Evolutionary conservation across 1,284 basidiomycete species (phyloP).

Genomic region (Ceratobasidium sp.): DNA sequence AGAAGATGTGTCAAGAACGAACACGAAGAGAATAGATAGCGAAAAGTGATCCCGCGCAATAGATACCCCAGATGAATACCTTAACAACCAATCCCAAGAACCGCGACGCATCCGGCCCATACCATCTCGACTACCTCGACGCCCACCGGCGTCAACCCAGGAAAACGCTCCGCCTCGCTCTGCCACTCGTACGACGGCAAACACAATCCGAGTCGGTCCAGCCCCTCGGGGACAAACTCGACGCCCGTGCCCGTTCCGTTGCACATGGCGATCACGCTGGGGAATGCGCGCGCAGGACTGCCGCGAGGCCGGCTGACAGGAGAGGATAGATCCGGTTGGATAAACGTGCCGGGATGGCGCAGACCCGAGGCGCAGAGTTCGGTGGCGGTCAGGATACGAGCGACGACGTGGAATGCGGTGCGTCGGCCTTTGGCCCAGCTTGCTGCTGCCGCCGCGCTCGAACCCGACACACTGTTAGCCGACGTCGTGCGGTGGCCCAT

Average conservation of each 20-base stretch:
- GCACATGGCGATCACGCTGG: conserved; percentile 70
- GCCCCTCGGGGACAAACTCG: conserved; percentile 75
- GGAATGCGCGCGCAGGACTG: conserved; percentile 38
- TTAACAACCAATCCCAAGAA: conserved; percentile 55
- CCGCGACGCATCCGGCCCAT: conserved; percentile 80
- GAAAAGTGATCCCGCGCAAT: not conserved
- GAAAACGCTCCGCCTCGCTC: conserved; percentile 55
- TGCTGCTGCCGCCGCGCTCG: conserved; percentile 18
- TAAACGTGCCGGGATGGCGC: conserved; percentile 74
- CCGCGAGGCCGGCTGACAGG: conserved; percentile 51
- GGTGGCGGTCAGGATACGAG: conserved; percentile 73
- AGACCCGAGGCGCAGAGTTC: conserved; percentile 77
- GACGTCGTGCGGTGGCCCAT: conserved; percentile 32
- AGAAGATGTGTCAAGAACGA: conserved; percentile 13
- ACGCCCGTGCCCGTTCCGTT: conserved; percentile 71
- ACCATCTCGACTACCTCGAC: conserved; percentile 83
- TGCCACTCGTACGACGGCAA: conserved; percentile 43
- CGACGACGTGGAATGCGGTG: conserved; percentile 70
- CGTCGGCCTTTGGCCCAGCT: conserved; percentile 42
- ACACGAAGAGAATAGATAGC: conserved; percentile 8
- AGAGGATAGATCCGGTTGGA: conserved; percentile 61
- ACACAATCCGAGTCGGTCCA: conserved; percentile 74
- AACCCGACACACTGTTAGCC: not conserved
- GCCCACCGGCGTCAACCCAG: conserved; percentile 73
- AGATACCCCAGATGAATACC: conserved; percentile 10